Evolutionary conservation across 345 rosid species (phyloP).

Genomic region (Syzygium aromaticum): DNA sequence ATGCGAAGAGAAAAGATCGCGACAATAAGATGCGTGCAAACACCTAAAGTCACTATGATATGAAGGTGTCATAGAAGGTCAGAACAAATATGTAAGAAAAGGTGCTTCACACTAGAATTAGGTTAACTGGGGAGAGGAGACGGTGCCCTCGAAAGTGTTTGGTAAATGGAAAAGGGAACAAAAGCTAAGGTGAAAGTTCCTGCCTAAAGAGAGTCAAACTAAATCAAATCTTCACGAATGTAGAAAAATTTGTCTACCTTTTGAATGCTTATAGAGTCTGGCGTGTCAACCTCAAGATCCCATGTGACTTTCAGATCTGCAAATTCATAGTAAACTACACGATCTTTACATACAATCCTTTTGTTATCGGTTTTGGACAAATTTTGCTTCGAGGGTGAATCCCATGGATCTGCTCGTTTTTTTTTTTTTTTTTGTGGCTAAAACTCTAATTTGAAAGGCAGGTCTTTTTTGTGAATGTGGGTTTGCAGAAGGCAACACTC

Average conservation of each 20-base stretch:
- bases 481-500: not conserved
- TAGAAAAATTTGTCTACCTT: not conserved
- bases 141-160: not conserved
- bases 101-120: not conserved
- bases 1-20: not conserved
- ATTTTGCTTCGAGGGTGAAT: not conserved
- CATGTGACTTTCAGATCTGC: not conserved
- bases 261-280: not conserved
- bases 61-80: not conserved
- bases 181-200: not conserved
- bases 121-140: not conserved
- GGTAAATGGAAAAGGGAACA: not conserved
- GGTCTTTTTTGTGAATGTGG: not conserved
- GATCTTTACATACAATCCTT: not conserved
- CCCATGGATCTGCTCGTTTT: not conserved
- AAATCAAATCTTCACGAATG: not conserved
- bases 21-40: not conserved
- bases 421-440: not conserved
- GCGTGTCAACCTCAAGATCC: not conserved
- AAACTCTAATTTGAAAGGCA: not conserved
- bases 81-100: not conserved
- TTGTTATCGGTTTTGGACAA: not conserved
- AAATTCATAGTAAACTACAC: not conserved
- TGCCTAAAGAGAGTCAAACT: not conserved
- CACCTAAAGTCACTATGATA: not conserved